Evolutionary conservation across 2,329 filamentous ascomycete species (phyloP).

Genomic region (Tolypocladium ophioglossoides): DNA sequence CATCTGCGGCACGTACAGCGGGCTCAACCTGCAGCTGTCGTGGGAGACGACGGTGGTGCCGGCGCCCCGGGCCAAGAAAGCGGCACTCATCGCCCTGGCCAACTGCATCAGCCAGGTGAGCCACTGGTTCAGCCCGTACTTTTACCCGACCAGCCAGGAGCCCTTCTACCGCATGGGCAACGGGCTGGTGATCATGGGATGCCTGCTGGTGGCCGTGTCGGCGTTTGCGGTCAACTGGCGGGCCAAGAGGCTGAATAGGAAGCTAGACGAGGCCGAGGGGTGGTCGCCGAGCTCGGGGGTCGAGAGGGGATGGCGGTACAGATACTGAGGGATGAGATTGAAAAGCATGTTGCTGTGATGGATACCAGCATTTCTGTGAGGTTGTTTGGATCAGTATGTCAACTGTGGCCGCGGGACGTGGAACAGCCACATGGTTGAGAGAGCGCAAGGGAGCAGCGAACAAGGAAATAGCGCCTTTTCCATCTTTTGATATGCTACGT

Average conservation of each 20-base stretch:
- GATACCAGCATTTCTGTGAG: too few relatives aligned
- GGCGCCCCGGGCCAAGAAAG: constrained; percentile 25
- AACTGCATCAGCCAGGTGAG: constrained; percentile 25
- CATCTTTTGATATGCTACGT: background rate
- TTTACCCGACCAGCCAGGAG: constrained; percentile 16
- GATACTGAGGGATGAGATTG: too few relatives aligned
- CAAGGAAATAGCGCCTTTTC: too few relatives aligned
- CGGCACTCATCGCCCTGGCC: constrained; percentile 28
- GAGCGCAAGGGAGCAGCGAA: too few relatives aligned
- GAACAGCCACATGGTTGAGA: too few relatives aligned
- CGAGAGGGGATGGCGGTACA: constrained; percentile 12
- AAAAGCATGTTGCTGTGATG: too few relatives aligned
- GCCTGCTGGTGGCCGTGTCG: constrained; percentile 7
- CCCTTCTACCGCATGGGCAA: constrained; percentile 15
- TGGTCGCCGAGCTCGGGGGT: constrained; percentile 10
- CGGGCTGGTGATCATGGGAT: constrained; percentile 10
- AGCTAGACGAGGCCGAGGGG: constrained; percentile 14
- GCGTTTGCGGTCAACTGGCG: constrained; percentile 10
- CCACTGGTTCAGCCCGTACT: constrained; percentile 30
- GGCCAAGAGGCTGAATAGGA: constrained; percentile 11
- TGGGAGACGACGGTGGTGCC: constrained; percentile 29
- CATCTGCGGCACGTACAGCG: constrained; percentile 24
- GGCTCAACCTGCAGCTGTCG: constrained; percentile 26
- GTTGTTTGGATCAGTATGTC: too few relatives aligned
- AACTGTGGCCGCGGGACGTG: too few relatives aligned